Conservation (phyloP, 768 basidiomycete genomes). For the Scleroderma bovista region DNA sequence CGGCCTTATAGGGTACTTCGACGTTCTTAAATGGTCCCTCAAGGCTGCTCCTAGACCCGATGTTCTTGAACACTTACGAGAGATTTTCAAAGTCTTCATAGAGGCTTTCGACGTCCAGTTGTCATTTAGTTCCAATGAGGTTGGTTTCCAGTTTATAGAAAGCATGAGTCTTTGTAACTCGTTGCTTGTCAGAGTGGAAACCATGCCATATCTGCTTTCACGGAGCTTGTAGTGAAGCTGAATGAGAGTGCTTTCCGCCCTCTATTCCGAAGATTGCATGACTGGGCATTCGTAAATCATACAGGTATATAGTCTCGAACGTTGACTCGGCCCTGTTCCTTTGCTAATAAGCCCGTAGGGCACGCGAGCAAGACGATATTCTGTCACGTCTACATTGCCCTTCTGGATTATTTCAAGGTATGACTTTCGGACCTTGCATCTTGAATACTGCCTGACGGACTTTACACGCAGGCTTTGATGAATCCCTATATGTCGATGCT, state of each 20-base stretch:
- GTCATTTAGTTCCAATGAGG: slow-evolving; percentile 23
- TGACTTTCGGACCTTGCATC: slow-evolving; percentile 4
- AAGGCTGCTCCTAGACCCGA: slow-evolving; percentile 58
- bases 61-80: slow-evolving; percentile 60
- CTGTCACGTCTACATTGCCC: slow-evolving; percentile 61
- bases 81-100: slow-evolving; percentile 73
- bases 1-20: slow-evolving; percentile 48
- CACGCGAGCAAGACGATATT: slow-evolving; percentile 62
- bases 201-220: slow-evolving; percentile 64
- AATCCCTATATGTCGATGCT: slow-evolving; percentile 86
- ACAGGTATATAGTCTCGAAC: slow-evolving; percentile 32
- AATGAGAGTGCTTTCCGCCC: slow-evolving; percentile 91
- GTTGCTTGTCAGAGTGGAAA: slow-evolving; percentile 41
- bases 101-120: slow-evolving; percentile 61
- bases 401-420: slow-evolving; percentile 89
- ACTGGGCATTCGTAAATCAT: slow-evolving; percentile 83
- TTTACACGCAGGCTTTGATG: slow-evolving; percentile 60
- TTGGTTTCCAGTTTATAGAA: slow-evolving; percentile 9
- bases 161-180: neutral
- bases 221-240: slow-evolving; percentile 85
- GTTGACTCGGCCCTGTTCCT: neutral
- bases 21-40: slow-evolving; percentile 58
- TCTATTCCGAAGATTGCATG: slow-evolving; percentile 84
- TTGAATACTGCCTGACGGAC: neutral
- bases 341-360: slow-evolving; percentile 4